Base-by-base conservation (phyloP, 1,284 basidiomycete species). In the Ustilago shanxiensis region DNA sequence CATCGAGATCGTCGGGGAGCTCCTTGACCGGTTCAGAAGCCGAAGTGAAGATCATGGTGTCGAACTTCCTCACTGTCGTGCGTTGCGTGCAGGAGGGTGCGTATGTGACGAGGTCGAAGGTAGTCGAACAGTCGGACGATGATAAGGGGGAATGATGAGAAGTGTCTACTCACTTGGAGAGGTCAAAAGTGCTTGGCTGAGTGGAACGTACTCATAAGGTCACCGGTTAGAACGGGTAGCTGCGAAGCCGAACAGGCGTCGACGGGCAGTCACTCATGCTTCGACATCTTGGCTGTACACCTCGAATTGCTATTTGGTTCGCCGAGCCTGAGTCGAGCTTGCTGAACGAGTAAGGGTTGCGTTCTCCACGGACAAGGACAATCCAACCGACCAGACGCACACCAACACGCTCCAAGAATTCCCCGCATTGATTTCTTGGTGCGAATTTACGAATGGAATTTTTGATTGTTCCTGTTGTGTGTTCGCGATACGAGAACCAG, bases 1-100 rank as follows among this genome's bases (percentile, higher is more conserved):
- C 70, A 47, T 80, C 76, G 41, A 78, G 52, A 37, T 83, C 67
- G 37, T 78, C 72, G 4, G 75, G 81, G n/a, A 76, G 64, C 44
- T 75, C 59, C 29, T 64, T 45, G 39, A 79, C 72, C 14, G 67
- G 60, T n/a, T 66, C 60, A 9, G 61, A 66, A 24, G 56, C 24
- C 50, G 77, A 74, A 8, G 69, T 72, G 66, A 79, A 77, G 55
- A 81, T 74, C 74, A 77, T 77, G 13, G 14, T 52, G 22, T 20
- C n/a, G 6, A 3, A 10, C 41, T 28, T 0, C 14, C 7, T 22
- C 35, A 35, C 3, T 20, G 7, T 31, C 26, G 51, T 13, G n/a
- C 4, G 26, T 9, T 52, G 51, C 8, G n/a, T 6, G 18, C 1
- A 8, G 4, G 51, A 20, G 10, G n/a, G n/a, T 52, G 41, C 1